Percentiles rank a stretch among this genome's conserved stretches.
Conservation (phyloP, 2,329 filamentous ascomycete genomes). For the Ophiostoma himal-ulmi region DNA sequence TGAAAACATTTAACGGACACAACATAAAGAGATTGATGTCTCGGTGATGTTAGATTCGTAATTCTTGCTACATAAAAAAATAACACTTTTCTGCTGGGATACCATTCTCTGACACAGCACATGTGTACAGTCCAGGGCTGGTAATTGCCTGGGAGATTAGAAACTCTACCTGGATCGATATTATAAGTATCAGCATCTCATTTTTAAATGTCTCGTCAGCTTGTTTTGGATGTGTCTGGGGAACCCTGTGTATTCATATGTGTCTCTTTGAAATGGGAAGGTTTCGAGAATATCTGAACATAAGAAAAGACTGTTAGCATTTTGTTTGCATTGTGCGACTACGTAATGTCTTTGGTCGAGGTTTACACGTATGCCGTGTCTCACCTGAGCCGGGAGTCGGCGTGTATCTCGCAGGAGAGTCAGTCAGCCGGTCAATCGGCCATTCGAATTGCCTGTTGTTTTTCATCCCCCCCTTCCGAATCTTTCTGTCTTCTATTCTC, state of each 20-base stretch:
- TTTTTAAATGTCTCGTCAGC: not conserved
- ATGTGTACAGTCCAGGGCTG: not conserved
- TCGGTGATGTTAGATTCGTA: not conserved
- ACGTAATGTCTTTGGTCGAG: not conserved
- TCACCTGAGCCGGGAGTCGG: not conserved
- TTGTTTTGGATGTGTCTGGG: not conserved
- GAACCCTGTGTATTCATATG: not conserved
- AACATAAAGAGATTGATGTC: conserved; percentile 8
- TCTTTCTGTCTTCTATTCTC: not conserved
- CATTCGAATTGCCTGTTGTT: not conserved
- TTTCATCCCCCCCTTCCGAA: not conserved
- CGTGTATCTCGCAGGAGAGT: not conserved
- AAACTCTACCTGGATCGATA: not conserved
- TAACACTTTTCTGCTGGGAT: not conserved
- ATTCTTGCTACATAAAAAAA: not conserved
- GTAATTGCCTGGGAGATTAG: not conserved
- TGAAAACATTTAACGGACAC: not conserved
- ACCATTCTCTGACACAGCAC: not conserved
- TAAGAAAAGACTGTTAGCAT: no score
- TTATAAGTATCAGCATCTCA: not conserved
- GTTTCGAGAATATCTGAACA: not conserved
- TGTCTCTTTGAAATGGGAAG: not conserved
- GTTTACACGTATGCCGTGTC: not conserved
- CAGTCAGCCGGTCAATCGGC: not conserved
- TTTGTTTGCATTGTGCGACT: conserved; percentile 1